Base-by-base conservation (phyloP, 148 eudicot species). In the Spergularia bocconei region DNA sequence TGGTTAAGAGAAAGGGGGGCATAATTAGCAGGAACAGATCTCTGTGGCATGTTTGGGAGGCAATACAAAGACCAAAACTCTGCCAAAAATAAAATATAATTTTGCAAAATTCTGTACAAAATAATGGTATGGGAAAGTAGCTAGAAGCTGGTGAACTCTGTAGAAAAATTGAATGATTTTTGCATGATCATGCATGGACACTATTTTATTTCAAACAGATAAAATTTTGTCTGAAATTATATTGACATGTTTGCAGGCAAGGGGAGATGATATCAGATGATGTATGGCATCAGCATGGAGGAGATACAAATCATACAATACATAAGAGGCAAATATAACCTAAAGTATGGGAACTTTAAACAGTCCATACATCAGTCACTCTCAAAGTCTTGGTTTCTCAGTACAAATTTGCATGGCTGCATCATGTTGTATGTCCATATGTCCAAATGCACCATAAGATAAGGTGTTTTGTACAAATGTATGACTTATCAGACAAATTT, bases 11-110 rank as follows among this genome's bases (percentile, higher is more conserved):
- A n/a, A 36, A 66, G 64, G 70, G 79, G 58, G 63, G 73, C 79
- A 76, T 23, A 71, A 16, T 48, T 17, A 57, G 75, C 69, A 76
- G 53, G 77, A 76, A 63, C 55, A 80, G 77, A 80, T 80, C 83
- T 76, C 1, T 80, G 79, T 71, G 72, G 29, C 71, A 68, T 64
- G 76, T 80, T 67, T 5, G 50, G 77, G 77, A 58, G 79, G 82
- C 82, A 80, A 36, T 39, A 20, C 65, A 39, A 52, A 56, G 77
- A 80, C 83, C 63, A 64, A 29, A 29, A 50, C 53, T 71, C 69
- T 80, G 79, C 67, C 62, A 80, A 69, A 20, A 21, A 47, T 13
- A 56, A 21, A 62, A 50, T 59, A 8, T 16, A 15, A 7, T 20
- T 64, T 54, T 12, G 29, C 36, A 14, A n/a, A 21, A 33, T 23